Evolutionary conservation across 2,329 filamentous ascomycete genomes (phyloP).

Genomic region (Penicillium janthinellum): DNA sequence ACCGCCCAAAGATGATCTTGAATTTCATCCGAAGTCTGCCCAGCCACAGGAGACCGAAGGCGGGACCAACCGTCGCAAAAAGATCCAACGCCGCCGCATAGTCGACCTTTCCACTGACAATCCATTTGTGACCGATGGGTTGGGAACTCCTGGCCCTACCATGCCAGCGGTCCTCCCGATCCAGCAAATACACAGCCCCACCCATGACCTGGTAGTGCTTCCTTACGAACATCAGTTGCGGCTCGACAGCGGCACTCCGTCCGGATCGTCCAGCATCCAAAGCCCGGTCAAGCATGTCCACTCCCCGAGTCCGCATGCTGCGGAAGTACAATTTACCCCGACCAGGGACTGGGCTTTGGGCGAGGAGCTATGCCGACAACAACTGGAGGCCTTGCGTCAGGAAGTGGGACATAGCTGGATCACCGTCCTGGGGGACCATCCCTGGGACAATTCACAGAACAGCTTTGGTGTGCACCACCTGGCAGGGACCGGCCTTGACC

Average conservation of each 20-base stretch:
- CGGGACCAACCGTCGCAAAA: conserved; percentile 47
- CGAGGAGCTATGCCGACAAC: conserved; percentile 80
- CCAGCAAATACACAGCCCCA: conserved; percentile 34
- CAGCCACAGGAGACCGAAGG: conserved; percentile 31
- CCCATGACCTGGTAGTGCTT: conserved; percentile 27
- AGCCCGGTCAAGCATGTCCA: conserved; percentile 22
- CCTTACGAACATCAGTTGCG: conserved; percentile 34
- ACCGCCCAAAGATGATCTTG: conserved; percentile 19
- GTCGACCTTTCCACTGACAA: conserved; percentile 58
- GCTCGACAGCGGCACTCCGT: conserved; percentile 35
- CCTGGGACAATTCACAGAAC: conserved; percentile 48
- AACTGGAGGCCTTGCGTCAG: conserved; percentile 81
- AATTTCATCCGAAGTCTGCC: conserved; percentile 14
- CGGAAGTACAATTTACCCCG: conserved; percentile 28
- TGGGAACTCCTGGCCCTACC: conserved; percentile 30
- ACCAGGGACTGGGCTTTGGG: conserved; percentile 48
- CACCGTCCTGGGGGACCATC: conserved; percentile 79
- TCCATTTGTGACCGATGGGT: conserved; percentile 33
- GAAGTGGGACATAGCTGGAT: conserved; percentile 88
- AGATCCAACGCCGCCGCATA: conserved; percentile 58
- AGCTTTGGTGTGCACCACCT: conserved; percentile 34
- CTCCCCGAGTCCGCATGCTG: conserved; percentile 22
- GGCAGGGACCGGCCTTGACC: conserved; percentile 35
- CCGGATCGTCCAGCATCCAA: conserved; percentile 28
- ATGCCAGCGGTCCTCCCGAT: conserved; percentile 33